phyloP scores from a whole-genome alignment of 2,329 filamentous ascomycete species.

The Rhynchosporium graminicola region DNA sequence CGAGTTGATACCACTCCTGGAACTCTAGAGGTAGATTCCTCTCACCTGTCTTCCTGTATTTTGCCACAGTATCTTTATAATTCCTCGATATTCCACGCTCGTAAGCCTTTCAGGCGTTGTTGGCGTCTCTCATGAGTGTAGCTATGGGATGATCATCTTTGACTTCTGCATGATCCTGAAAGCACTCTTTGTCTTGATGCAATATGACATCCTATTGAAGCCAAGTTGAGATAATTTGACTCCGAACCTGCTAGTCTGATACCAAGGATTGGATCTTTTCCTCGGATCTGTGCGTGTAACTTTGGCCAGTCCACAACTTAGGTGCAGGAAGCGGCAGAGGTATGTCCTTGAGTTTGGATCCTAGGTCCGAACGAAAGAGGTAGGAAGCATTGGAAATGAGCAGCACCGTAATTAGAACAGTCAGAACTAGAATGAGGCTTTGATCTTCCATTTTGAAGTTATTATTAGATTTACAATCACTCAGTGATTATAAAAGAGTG shows the following conservation, averaged over 20 bases:
- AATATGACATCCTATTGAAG: constrained; percentile 15
- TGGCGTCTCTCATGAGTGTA: constrained; percentile 39
- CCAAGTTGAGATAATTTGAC: neutral
- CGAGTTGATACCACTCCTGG: constrained; percentile 59
- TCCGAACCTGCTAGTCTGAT: neutral
- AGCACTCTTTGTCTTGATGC: constrained; percentile 32
- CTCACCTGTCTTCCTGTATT: constrained; percentile 57
- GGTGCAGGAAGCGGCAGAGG: constrained; percentile 32
- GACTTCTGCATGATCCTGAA: constrained; percentile 32
- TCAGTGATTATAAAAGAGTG: neutral
- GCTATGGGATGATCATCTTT: constrained; percentile 39
- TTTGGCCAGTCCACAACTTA: constrained; percentile 19
- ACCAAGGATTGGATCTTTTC: constrained; percentile 22
- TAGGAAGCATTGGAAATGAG: constrained; percentile 36
- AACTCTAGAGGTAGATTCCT: constrained; percentile 66
- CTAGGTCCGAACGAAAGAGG: constrained; percentile 34
- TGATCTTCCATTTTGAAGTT: constrained; percentile 31
- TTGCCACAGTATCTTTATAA: constrained; percentile 53
- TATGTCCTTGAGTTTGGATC: constrained; percentile 34
- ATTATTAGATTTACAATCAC: neutral
- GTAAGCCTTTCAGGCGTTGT: constrained; percentile 37
- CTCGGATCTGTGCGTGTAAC: constrained; percentile 26
- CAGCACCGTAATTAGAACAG: constrained; percentile 28
- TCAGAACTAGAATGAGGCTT: constrained; percentile 33
- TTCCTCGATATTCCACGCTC: constrained; percentile 46